These are phyloP conservation scores for Vitis cinerea DNA, from an alignment of 164 flowering plant genomes.

Conservation along the genomic window DNA sequence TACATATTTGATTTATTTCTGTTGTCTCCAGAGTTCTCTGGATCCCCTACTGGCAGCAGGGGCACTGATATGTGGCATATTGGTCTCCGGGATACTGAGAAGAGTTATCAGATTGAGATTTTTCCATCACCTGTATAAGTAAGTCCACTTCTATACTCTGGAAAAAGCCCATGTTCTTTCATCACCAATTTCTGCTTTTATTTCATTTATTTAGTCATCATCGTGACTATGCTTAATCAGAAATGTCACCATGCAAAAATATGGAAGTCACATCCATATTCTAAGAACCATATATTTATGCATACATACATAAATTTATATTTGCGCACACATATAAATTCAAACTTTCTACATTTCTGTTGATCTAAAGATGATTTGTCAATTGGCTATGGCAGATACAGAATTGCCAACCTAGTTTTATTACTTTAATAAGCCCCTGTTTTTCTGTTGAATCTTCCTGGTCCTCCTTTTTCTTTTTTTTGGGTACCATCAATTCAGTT, in stretches of 20 bases:
- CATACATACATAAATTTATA: too few species aligned
- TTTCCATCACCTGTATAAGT: constrained; percentile 45
- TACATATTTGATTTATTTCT: constrained; percentile 1
- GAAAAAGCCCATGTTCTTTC: not conserved
- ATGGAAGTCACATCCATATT: too few species aligned
- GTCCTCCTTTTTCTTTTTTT: not conserved
- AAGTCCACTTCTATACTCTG: constrained; percentile 12
- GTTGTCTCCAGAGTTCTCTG: constrained; percentile 56
- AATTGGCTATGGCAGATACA: not conserved
- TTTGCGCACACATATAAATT: too few species aligned
- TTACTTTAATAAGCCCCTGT: not conserved
- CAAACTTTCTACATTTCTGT: not conserved
- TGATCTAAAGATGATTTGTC: not conserved
- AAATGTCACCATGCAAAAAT: too few species aligned
- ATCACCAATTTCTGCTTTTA: not conserved
- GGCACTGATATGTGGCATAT: constrained; percentile 56
- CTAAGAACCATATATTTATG: too few species aligned
- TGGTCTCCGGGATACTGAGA: constrained; percentile 43
- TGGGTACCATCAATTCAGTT: not conserved
- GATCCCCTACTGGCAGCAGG: constrained; percentile 67
- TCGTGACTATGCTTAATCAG: not conserved
- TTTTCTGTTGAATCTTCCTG: not conserved
- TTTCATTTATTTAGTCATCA: not conserved
- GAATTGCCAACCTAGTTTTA: not conserved
- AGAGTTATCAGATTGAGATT: constrained; percentile 30